Conservation (phyloP, 1,139 yeast genomes). For the Wickerhamomyces sp. region DNA sequence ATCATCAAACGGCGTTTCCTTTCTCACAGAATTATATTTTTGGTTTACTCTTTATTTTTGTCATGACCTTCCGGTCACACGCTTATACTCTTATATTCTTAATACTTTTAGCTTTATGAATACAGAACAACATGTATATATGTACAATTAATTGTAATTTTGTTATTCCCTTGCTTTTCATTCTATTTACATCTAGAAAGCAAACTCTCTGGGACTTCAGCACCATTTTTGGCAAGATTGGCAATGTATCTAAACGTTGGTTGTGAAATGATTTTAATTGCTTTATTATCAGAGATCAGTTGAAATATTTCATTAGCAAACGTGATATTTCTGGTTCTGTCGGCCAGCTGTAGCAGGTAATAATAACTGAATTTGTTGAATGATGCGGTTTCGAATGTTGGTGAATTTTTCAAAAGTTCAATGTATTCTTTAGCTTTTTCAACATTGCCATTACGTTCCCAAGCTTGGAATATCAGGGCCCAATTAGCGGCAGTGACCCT, state of each 20-base stretch:
- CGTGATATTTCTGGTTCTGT: constrained; percentile 29
- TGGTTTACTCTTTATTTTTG: too few species aligned
- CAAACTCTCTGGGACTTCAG: constrained; percentile 14
- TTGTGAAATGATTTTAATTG: constrained; percentile 2
- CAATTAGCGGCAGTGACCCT: constrained; percentile 42
- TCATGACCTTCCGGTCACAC: too few species aligned
- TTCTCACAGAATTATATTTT: too few species aligned
- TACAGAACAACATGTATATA: too few species aligned
- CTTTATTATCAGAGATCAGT: constrained; percentile 26
- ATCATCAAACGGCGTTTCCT: too few species aligned
- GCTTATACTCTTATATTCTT: too few species aligned
- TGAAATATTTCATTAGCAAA: constrained; percentile 35
- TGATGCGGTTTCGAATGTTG: constrained; percentile 27
- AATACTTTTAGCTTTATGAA: too few species aligned
- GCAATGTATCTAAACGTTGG: constrained; percentile 7
- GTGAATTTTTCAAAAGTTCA: constrained; percentile 16
- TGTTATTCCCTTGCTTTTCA: too few species aligned
- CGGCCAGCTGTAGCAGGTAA: constrained; percentile 45
- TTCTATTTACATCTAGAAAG: constrained; percentile 1
- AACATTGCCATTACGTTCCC: constrained; percentile 32
- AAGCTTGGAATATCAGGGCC: constrained; percentile 55
- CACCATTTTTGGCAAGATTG: constrained; percentile 8
- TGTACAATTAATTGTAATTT: too few species aligned
- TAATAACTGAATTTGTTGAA: constrained; percentile 58
- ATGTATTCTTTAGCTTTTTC: constrained; percentile 39